Evolutionary conservation across 345 rosid genomes (phyloP), one percentile per base, ranked within the genome.

Genomic region (Brassica carinata): DNA sequence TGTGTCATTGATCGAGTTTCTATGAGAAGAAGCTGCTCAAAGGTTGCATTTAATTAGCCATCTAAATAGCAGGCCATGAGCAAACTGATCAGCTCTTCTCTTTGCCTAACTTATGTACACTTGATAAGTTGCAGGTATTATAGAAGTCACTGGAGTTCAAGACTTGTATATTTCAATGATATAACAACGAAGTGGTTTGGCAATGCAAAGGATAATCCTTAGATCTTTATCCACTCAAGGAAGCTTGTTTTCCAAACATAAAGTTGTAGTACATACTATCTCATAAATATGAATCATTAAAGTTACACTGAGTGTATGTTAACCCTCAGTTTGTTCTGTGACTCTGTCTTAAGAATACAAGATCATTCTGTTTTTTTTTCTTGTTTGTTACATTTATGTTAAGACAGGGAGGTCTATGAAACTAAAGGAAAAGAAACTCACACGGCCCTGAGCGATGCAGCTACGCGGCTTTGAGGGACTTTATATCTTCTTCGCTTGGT

Each of bases 391-490:
- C 48, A 51, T 10, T 75, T 83, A 95, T 10, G 91, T 85, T 45
- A 90, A 78, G 31, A 81, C 55, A 40, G 90, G 88, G 64, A 90
- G 88, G 64, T 85, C 82, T 57, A 72, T 70, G 33, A 38, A 86
- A 64, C 43, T 68, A 58, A 91, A 86, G 73, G 90, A 81, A 82
- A 90, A 91, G 82, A 87, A 87, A 87, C 97, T 90, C 23, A 84
- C 87, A 33, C 89, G 59, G 19, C 19, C 59, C 59, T 53, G 59
- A 53, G 59, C 59, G 59, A 8, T 53, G 74, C 71, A 5, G 87
- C 83, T 55, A 86, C 71, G 63, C 78, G 84, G 77, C 84, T 84
- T 67, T 87, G 92, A 45, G 91, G 82, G 34, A 43, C 84, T 81
- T 87, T 87, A 90, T 62, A 68, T 88, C 90, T 15, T 82, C 82